Base-by-base conservation (phyloP, 352 stramenopile genomes). In the Pythium scleroteichum region DNA sequence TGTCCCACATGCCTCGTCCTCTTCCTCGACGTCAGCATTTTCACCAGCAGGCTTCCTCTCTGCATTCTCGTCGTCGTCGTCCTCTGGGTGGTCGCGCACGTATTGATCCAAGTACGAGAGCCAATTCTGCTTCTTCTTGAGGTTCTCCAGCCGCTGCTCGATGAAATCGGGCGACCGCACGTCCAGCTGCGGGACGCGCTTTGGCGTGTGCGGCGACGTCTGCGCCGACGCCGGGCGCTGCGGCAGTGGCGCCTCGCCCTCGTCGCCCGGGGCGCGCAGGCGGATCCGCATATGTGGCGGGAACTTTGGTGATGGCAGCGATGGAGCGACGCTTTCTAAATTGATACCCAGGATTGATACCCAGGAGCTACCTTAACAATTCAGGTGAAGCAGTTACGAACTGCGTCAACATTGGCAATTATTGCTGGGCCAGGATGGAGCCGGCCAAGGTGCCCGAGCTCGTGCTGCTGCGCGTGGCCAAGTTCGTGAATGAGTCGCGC, bases 141-240 rank as follows among this genome's bases (percentile, higher is more conserved):
- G 79, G 73, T 94, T 94, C 59, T 94, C 85, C 52, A 94, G 71
- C 16, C 85, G 82, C 65, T 94, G 76, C 49, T 90, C 83, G 33
- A 94, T 94, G 68, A 88, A 87, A 50, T 94, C 85, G 51, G 85
- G 82, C 52, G 85, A 91, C 38, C 74, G 65, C 59, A 94, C 68
- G 62, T 92, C 82, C 22, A 71, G 78, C 26, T 70, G 78, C 33
- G 78, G 61, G n/a, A 60, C 51, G n/a, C 47, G 52, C 29, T 68
- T 32, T 14, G 56, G 32, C 51, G 39, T 68, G 35, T 17, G 48
- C 35, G 40, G 61, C 60, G 68, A 68, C 23, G 71, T 69, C 62
- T 70, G 77, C 32, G 40, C 47, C 12, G 59, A 60, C n/a, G 45
- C 39, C 9, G 55, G 22, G 13, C 32, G 41, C 26, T 48, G 46